Conservation (phyloP, 371 early-diverging fungal species). For the Mucor plumbeus region DNA sequence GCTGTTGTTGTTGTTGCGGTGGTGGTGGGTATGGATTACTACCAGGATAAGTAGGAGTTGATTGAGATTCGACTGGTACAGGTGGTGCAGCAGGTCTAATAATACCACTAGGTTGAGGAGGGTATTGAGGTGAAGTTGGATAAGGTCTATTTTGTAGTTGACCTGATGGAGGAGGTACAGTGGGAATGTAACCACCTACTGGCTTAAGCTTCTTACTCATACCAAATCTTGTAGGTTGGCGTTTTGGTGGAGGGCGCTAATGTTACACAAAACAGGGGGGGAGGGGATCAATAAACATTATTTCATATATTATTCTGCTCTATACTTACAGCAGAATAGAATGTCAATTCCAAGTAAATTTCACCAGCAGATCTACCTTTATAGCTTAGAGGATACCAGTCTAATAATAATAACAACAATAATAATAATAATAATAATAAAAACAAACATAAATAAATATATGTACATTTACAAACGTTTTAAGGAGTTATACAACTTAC, state of each 20-base stretch:
- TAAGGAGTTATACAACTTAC: slow-evolving; percentile 35
- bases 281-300: slow-evolving; percentile 5
- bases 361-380: slow-evolving; percentile 60
- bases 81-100: slow-evolving; percentile 18
- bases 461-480: background rate
- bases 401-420: too few relatives aligned
- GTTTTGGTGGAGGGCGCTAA: slow-evolving; percentile 48
- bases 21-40: slow-evolving; percentile 4
- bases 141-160: slow-evolving; percentile 16
- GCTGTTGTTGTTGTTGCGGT: slow-evolving; percentile 14
- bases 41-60: slow-evolving; percentile 31
- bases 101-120: slow-evolving; percentile 13
- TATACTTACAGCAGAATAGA: slow-evolving; percentile 58
- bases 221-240: slow-evolving; percentile 47
- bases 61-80: slow-evolving; percentile 27
- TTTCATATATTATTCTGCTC: background rate
- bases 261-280: slow-evolving; percentile 10
- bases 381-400: slow-evolving; percentile 60
- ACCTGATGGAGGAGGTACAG: slow-evolving; percentile 23
- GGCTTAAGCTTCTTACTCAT: slow-evolving; percentile 26
- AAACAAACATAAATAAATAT: background rate
- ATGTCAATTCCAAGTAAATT: slow-evolving; percentile 63
- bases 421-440: too few relatives aligned
- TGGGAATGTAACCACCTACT: slow-evolving; percentile 25
- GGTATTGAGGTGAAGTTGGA: slow-evolving; percentile 19